phyloP scores from a whole-genome alignment of 1,284 basidiomycete genomes.

The Ustilago xerochloae region DNA sequence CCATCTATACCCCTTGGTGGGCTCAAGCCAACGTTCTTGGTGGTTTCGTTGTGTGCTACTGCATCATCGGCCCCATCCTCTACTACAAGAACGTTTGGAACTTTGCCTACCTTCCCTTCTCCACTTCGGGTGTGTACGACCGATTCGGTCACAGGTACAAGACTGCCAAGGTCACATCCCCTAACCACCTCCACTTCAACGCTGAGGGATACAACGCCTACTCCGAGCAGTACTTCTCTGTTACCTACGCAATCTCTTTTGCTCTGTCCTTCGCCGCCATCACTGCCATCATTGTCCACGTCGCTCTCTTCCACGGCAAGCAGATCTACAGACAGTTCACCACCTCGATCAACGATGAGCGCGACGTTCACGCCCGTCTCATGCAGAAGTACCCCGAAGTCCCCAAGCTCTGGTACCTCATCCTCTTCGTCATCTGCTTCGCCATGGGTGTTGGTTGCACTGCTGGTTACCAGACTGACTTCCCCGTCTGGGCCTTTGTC shows the following conservation, averaged over 20 bases:
- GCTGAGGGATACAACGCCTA: conserved; percentile 54
- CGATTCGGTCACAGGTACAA: conserved; percentile 57
- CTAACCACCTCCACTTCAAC: conserved; percentile 44
- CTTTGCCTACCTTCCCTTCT: conserved; percentile 55
- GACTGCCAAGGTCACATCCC: conserved; percentile 34
- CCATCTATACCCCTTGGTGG: conserved; percentile 59
- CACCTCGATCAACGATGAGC: conserved; percentile 73
- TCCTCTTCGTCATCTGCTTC: conserved; percentile 74
- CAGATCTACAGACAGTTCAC: conserved; percentile 49
- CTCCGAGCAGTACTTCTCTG: conserved; percentile 70
- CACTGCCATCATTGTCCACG: conserved; percentile 79
- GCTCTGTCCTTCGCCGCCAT: conserved; percentile 79
- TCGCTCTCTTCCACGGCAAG: conserved; percentile 59
- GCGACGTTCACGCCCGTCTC: conserved; percentile 84
- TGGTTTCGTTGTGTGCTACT: conserved; percentile 55
- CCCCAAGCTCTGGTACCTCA: conserved; percentile 72
- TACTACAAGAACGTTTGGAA: conserved; percentile 62
- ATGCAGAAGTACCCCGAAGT: conserved; percentile 85
- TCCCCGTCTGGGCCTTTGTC: conserved; percentile 81
- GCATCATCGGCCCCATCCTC: conserved; percentile 55
- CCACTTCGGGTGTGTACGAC: conserved; percentile 53
- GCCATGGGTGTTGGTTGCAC: conserved; percentile 76
- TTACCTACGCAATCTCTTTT: conserved; percentile 75
- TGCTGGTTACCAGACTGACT: conserved; percentile 77
- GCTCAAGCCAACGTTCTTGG: conserved; percentile 51